phyloP scores from a whole-genome alignment of 345 rosid genomes.

The Syzygium aqueum region DNA sequence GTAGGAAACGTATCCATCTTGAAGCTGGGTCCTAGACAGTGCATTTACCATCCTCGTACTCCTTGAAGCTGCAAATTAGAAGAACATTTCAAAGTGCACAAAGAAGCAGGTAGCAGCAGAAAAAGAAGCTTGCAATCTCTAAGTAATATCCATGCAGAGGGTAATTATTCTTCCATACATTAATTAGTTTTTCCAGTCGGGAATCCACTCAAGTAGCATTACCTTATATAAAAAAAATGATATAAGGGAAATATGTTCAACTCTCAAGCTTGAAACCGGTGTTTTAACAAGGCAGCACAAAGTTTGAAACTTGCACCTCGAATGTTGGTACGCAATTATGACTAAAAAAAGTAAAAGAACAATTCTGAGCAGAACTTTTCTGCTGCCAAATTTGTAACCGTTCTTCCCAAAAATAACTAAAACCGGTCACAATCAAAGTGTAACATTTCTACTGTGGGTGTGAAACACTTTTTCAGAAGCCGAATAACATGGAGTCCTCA shows the following conservation, averaged over 20 bases:
- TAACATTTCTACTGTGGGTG: not conserved
- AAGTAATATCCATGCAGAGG: not conserved
- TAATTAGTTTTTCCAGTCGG: not conserved
- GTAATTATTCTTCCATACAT: not conserved
- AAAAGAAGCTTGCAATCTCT: not conserved
- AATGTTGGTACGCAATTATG: not conserved
- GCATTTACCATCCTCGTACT: conserved; percentile 73
- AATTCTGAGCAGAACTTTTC: not conserved
- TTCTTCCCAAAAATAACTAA: not conserved
- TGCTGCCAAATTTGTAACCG: not conserved
- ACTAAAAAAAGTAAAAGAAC: not conserved
- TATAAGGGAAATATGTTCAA: not conserved
- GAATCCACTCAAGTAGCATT: not conserved
- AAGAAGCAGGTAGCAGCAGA: not conserved
- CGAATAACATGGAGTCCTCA: not conserved
- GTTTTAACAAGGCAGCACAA: not conserved
- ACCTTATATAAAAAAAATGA: not conserved
- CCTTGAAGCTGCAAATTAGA: conserved; percentile 52
- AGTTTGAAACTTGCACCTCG: not conserved
- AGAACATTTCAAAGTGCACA: not conserved
- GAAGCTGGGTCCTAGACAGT: conserved; percentile 58
- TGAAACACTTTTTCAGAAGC: not conserved
- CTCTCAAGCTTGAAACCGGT: not conserved
- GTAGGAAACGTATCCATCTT: conserved; percentile 88
- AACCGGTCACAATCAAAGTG: not conserved